A percentile compares a stretch with the other conserved stretches of the same genome.
phyloP scores from a whole-genome alignment of 2,329 filamentous ascomycete species.

The Apiospora marii region DNA sequence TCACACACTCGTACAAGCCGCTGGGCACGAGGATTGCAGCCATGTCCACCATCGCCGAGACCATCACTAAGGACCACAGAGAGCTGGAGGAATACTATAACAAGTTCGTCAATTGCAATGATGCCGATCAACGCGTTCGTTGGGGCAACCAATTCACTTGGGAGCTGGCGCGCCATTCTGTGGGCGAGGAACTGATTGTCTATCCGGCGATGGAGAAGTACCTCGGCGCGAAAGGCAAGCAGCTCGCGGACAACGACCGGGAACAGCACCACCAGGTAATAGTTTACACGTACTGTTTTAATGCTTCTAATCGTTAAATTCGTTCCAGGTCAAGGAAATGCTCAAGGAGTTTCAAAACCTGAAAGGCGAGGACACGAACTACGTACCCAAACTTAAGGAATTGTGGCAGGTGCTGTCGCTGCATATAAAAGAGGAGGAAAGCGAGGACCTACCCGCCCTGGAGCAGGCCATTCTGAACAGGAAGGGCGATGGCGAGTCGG shows the following conservation, averaged over 20 bases:
- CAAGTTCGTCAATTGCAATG: conserved; percentile 47
- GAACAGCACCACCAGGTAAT: no score
- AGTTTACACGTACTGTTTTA: no score
- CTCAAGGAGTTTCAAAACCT: conserved; percentile 59
- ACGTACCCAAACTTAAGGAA: background rate
- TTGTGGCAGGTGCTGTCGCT: background rate
- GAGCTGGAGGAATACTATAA: conserved; percentile 49
- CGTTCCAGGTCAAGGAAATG: conserved; percentile 61
- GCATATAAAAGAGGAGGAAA: no score
- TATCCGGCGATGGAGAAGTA: no score
- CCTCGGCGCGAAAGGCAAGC: no score
- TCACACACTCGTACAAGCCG: background rate
- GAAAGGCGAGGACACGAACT: conserved; percentile 41
- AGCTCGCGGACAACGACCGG: no score
- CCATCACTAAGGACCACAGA: conserved; percentile 48
- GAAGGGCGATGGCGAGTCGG: no score
- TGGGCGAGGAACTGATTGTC: no score
- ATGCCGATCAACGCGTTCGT: conserved; percentile 47
- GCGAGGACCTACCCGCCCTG: no score
- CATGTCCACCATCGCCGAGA: conserved; percentile 40
- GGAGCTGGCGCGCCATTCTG: conserved; percentile 58
- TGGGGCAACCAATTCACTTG: conserved; percentile 57
- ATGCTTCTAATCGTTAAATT: no score
- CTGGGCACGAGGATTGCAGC: background rate
- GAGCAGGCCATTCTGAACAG: no score